phyloP scores from a whole-genome alignment of 768 basidiomycete species.

The Psilocybe cubensis region DNA sequence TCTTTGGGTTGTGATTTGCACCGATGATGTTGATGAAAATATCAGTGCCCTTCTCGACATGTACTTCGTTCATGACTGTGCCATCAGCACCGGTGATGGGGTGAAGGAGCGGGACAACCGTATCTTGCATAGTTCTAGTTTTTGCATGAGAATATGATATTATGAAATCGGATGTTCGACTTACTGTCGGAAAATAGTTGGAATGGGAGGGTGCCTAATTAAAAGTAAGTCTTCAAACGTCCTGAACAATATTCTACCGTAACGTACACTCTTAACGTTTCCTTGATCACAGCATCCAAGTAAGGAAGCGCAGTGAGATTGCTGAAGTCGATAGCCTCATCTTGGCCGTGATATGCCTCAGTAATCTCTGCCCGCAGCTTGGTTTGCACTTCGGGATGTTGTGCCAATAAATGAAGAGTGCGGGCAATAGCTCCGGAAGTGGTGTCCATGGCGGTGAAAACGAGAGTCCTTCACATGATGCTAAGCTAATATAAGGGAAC shows the following conservation, averaged over 20 bases:
- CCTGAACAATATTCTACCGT: background rate
- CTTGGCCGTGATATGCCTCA: background rate
- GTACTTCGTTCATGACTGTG: background rate
- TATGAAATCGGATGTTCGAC: too few species aligned
- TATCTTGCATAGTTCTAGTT: background rate
- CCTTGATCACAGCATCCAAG: background rate
- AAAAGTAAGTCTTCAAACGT: background rate
- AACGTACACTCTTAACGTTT: background rate
- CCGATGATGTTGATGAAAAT: background rate
- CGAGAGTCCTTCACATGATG: background rate
- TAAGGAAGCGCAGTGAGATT: background rate
- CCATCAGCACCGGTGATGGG: background rate
- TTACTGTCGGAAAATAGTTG: background rate
- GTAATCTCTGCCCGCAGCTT: background rate
- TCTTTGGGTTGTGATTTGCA: background rate
- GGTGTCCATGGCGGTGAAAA: slow-evolving; percentile 2
- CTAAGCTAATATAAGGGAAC: background rate
- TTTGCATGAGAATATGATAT: too few species aligned
- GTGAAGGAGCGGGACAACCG: background rate
- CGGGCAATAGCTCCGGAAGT: background rate
- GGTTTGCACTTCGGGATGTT: background rate
- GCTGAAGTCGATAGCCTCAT: background rate
- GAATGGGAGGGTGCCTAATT: background rate
- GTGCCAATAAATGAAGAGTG: background rate
- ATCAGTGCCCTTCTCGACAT: background rate